Base-by-base conservation (phyloP, 1,284 basidiomycete genomes). In the Microbotryum lychnidis-dioicae region DNA sequence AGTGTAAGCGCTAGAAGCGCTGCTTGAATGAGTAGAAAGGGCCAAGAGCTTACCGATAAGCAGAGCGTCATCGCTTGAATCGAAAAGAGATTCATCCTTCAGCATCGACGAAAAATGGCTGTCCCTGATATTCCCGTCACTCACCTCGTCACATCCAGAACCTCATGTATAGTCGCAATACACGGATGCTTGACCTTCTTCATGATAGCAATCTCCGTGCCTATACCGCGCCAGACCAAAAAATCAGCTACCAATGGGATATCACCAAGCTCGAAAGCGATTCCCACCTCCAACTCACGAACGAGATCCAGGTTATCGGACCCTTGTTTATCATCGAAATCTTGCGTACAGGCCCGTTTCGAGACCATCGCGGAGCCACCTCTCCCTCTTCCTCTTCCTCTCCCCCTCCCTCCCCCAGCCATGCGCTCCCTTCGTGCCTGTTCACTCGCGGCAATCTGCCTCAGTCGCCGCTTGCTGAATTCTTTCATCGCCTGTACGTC, bases 91-190 rank as follows among this genome's bases (percentile, higher is more conserved):
- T 50, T 50, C 16, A n/a, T 23, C 48, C 6, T 14, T 23, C 48
- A 27, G 21, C 21, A 50, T 27, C 21, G 27, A 50, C 14, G 16
- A 20, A 27, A 27, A 50, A n/a, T 10, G n/a, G 37, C 37, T 42
- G 37, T 18, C 16, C 3, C 37, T 6, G 16, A 42, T 42, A 42
- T 23, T 6, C 14, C 27, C 48, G 20, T 23, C 12, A 50, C 51
- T 53, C 25, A 53, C 51, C 51, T 53, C 2, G 68, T 69, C 2
- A 82, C 80, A 29, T 82, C 81, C 45, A 83, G 77, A 2, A 80
- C 80, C 68, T 82, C 81, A 71, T 77, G 79, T 1, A 82, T 74
- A 31, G 75, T 73, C 7, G 80, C 78, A n/a, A 83, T 50, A 31
- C 72, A 70, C 4, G 70, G 70, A 55, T 72, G 71, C 48, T 69